Percentiles rank a stretch among this genome's conserved stretches.
Conservation (phyloP, 805 yeast species). For the Dipodascus albidus region DNA sequence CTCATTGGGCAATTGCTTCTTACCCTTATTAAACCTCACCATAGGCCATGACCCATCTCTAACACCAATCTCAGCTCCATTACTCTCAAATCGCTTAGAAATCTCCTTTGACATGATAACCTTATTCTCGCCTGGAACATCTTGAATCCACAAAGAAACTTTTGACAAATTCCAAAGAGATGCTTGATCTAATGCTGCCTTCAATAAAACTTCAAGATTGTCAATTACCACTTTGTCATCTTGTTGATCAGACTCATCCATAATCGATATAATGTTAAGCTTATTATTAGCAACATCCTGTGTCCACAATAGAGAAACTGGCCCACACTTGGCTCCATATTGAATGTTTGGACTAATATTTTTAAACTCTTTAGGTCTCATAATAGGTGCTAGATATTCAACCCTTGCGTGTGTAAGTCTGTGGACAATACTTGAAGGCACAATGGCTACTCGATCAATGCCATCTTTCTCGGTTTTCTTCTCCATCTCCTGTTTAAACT, state of each 20-base stretch:
- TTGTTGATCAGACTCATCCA: slow-evolving; percentile 7
- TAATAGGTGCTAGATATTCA: slow-evolving; percentile 12
- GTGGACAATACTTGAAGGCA: slow-evolving; percentile 10
- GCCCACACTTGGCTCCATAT: slow-evolving; percentile 17
- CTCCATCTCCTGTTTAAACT: slow-evolving; percentile 5
- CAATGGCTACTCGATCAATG: slow-evolving; percentile 11
- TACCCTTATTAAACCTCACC: slow-evolving; percentile 23
- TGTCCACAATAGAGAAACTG: slow-evolving; percentile 19
- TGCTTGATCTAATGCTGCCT: slow-evolving; percentile 24
- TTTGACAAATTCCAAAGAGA: slow-evolving; percentile 17
- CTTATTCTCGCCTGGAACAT: slow-evolving; percentile 17
- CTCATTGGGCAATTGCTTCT: slow-evolving; percentile 9
- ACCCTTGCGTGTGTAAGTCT: slow-evolving; percentile 13
- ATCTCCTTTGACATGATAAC: slow-evolving; percentile 9
- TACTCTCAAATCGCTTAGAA: not conserved
- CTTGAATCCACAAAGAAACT: slow-evolving; percentile 33
- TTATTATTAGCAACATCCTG: slow-evolving; percentile 16
- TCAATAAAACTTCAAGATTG: slow-evolving; percentile 21
- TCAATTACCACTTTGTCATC: slow-evolving; percentile 16
- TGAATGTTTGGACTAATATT: slow-evolving; percentile 10
- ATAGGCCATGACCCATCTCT: slow-evolving; percentile 28
- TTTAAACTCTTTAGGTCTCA: slow-evolving; percentile 4
- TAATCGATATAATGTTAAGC: slow-evolving; percentile 14
- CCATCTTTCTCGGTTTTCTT: slow-evolving; percentile 16
- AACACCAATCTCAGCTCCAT: slow-evolving; percentile 4